These are phyloP conservation scores for Candida sanyiensis DNA, from an alignment of 805 yeast species.

Conservation along the genomic window DNA sequence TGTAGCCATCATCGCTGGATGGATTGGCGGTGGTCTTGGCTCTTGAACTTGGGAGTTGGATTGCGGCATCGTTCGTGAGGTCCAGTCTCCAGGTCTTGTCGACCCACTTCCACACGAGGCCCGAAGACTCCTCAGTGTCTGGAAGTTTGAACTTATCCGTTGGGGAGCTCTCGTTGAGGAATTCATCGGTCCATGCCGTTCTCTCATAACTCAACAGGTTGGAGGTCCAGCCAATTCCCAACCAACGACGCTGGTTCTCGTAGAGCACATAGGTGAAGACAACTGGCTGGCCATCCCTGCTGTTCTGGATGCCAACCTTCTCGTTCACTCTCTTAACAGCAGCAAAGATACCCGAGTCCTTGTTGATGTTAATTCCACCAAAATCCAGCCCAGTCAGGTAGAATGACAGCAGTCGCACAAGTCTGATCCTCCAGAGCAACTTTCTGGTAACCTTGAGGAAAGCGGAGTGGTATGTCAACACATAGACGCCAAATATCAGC, in stretches of 20 bases:
- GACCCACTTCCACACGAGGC: slow-evolving; percentile 91
- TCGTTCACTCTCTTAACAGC: slow-evolving; percentile 37
- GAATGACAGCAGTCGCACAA: slow-evolving; percentile 65
- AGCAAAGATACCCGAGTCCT: slow-evolving; percentile 37
- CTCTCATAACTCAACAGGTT: slow-evolving; percentile 88
- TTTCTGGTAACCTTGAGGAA: slow-evolving; percentile 80
- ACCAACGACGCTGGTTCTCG: slow-evolving; percentile 96
- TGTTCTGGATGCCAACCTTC: slow-evolving; percentile 28
- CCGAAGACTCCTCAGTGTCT: slow-evolving; percentile 57
- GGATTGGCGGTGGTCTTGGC: slow-evolving; percentile 59
- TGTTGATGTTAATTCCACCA: slow-evolving; percentile 38
- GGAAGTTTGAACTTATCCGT: slow-evolving; percentile 80
- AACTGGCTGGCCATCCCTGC: slow-evolving; percentile 45
- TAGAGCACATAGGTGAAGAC: slow-evolving; percentile 86
- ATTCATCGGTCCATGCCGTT: slow-evolving; percentile 96
- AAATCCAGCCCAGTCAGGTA: slow-evolving; percentile 86
- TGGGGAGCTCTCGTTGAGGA: slow-evolving; percentile 75
- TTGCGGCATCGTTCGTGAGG: slow-evolving; percentile 80
- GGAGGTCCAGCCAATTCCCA: slow-evolving; percentile 97
- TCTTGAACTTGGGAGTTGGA: slow-evolving; percentile 60
- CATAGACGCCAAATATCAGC: slow-evolving; percentile 49
- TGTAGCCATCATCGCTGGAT: slow-evolving; percentile 72
- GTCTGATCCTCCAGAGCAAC: slow-evolving; percentile 76
- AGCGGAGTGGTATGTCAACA: slow-evolving; percentile 80
- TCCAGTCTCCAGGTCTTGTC: slow-evolving; percentile 91